Evolutionary conservation across 306 rosid species (phyloP).

Genomic region (Comarum palustre): DNA sequence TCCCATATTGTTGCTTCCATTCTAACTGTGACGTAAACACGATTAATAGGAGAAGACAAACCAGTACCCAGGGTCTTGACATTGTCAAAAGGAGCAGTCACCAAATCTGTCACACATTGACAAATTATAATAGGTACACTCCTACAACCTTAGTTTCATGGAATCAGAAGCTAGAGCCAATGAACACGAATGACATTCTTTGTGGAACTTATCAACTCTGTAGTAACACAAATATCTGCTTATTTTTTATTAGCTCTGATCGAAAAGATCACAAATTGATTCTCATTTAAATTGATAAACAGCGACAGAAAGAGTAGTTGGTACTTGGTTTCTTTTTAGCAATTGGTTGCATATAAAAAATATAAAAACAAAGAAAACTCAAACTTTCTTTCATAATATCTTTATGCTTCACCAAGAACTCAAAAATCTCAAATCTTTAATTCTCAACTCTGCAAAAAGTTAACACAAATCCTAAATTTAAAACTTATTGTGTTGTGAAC

Average conservation of each 20-base stretch:
- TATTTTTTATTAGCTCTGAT: not conserved
- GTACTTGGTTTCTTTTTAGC: not conserved
- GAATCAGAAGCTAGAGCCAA: not conserved
- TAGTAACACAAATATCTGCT: not conserved
- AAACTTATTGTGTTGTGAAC: not conserved
- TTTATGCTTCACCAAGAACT: not conserved
- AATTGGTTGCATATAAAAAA: not conserved
- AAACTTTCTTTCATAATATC: not conserved
- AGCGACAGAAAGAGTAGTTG: not conserved
- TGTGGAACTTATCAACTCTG: not conserved
- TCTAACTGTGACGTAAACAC: conserved; percentile 60
- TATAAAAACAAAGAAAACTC: not conserved
- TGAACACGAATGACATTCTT: not conserved
- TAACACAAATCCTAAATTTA: not conserved
- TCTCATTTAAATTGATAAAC: not conserved
- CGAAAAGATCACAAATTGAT: not conserved
- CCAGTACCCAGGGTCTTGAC: conserved; percentile 57
- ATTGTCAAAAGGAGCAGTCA: conserved; percentile 32
- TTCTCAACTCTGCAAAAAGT: not conserved
- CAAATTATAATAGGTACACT: not conserved
- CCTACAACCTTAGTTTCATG: not conserved
- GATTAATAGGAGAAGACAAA: conserved; percentile 52
- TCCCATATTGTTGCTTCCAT: conserved; percentile 59
- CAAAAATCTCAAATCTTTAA: not conserved
- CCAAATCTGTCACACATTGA: conserved; percentile 27